Conservation (phyloP, 176 grass and related monocot genomes). For the Aegilops bicornis region DNA sequence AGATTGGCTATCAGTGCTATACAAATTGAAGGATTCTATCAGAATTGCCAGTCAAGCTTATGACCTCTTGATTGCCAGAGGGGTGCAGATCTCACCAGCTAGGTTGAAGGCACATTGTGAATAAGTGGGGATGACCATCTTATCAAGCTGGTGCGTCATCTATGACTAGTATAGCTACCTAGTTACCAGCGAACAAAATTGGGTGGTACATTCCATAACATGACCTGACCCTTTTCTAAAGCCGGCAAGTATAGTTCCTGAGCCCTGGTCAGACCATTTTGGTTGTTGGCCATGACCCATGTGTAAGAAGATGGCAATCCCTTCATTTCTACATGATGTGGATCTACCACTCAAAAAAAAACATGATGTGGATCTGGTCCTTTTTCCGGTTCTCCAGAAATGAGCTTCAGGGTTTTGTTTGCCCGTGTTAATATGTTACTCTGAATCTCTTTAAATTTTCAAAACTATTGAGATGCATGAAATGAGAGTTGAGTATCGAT, state of each 20-base stretch:
- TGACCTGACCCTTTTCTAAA: not conserved
- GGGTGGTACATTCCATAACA: not conserved
- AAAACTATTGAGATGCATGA: conserved; percentile 1
- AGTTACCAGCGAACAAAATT: not conserved
- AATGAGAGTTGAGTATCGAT: not conserved
- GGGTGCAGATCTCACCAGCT: conserved; percentile 11
- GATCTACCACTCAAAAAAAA: not conserved
- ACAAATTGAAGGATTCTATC: not conserved
- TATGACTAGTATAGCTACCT: not conserved
- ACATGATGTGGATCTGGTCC: not conserved
- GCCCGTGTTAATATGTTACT: not conserved
- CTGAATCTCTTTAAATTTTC: not conserved
- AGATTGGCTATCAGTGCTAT: not conserved
- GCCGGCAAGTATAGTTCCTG: not conserved
- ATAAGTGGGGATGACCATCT: not conserved
- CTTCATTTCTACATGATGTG: not conserved
- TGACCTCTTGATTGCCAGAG: not conserved
- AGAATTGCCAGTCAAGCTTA: not conserved
- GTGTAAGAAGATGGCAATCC: not conserved
- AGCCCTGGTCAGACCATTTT: not conserved
- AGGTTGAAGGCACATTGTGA: not conserved
- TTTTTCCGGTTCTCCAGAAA: not conserved
- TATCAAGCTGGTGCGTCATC: not conserved
- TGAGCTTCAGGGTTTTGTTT: not conserved
- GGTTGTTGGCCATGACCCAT: not conserved